Evolutionary conservation across 1,139 yeast species (phyloP), one percentile per base, ranked within the genome.

Genomic region (Blastobotrys raffinosifermentans): DNA sequence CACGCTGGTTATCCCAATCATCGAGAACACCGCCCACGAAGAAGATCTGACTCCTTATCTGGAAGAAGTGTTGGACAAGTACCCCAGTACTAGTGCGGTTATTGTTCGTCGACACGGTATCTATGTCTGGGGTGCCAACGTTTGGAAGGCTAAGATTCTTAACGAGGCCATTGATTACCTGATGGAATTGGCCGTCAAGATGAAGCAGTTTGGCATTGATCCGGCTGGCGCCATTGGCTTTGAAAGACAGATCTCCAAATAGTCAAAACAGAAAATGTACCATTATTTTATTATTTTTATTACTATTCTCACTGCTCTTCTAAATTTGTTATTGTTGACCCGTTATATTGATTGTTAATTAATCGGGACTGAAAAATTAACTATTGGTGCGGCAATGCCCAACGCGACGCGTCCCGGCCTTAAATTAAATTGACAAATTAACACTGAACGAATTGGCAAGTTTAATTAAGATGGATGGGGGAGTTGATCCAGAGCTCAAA

Each of bases 121-220:
- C 29, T 89, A 81, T 55, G 96, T 87, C 11, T 89, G 97, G 96
- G 97, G 96, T 17, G 87, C 83, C 50, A 77, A 74, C 18, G 85
- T 86, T 9, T 83, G 94, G 85, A 86, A 87, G 61, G 96, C 96
- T 35, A 89, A 89, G 64, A 76, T 89, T 13, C 81, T 83, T 59
- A 86, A 87, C 57, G 97, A 91, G 61, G 94, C 96, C 22, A 76
- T 89, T 48, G 97, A 89, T 56, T 89, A 89, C 57, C 64, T 91
- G 49, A 66, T 91, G 53, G 96, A 85, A 50, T 62, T 87, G 51
- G 95, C 93, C 1, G 74, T 87, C 27, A 82, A 82, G 56, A 84
- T 87, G 94, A 46, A 50, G 34, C 55, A 54, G 44, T 41, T 56
- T 21, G 64, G 64, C 1, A 41, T 63, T 15, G 50, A 46, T 19